Evolutionary conservation across 768 basidiomycete genomes (phyloP).

Genomic region (Rhizopogon vesiculosus): DNA sequence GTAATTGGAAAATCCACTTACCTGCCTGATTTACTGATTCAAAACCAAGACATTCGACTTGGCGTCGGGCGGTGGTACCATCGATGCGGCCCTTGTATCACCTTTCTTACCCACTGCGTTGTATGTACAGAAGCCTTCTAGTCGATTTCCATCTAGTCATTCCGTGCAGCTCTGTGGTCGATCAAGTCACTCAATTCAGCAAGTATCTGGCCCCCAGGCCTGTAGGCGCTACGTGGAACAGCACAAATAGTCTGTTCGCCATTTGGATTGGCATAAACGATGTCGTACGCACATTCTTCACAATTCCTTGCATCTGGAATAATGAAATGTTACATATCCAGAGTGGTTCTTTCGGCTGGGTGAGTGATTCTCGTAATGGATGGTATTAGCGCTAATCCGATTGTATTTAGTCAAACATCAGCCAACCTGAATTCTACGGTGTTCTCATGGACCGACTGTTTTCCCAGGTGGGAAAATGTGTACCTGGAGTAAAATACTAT

Average conservation of each 20-base stretch:
- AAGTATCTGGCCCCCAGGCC: slow-evolving; percentile 42
- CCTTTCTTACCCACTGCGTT: slow-evolving; percentile 49
- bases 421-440: slow-evolving; percentile 17
- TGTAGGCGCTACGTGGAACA: slow-evolving; percentile 49
- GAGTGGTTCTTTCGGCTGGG: slow-evolving; percentile 13
- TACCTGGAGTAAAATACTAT: neutral
- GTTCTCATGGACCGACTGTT: slow-evolving; percentile 21
- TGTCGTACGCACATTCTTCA: slow-evolving; percentile 27
- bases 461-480: slow-evolving; percentile 16
- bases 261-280: slow-evolving; percentile 76
- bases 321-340: neutral
- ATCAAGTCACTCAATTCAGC: slow-evolving; percentile 62
- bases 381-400: neutral
- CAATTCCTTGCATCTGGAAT: neutral
- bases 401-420: slow-evolving; percentile 17
- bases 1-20: slow-evolving; percentile 19
- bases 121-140: slow-evolving; percentile 30
- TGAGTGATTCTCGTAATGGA: slow-evolving; percentile 1
- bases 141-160: neutral
- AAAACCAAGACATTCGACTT: slow-evolving; percentile 54
- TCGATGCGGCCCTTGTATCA: slow-evolving; percentile 50
- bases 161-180: slow-evolving; percentile 24
- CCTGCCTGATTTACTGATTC: neutral
- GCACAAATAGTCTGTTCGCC: slow-evolving; percentile 53
- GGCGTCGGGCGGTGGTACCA: slow-evolving; percentile 65